These are phyloP conservation scores for Apiospora kogelbergensis DNA, from an alignment of 2,329 filamentous ascomycete genomes.

Conservation along the genomic window DNA sequence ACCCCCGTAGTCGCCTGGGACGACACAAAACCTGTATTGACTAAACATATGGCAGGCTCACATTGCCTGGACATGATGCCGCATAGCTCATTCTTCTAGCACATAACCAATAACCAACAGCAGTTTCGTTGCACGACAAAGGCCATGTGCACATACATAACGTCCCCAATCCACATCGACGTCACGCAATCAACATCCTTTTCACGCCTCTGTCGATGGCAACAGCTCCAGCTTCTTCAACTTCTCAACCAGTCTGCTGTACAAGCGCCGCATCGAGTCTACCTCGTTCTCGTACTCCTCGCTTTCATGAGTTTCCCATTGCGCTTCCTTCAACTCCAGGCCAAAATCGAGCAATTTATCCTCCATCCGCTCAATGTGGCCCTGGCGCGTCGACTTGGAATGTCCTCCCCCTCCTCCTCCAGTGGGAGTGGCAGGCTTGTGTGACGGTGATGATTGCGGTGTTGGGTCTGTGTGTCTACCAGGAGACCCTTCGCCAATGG, in stretches of 20 bases:
- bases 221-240: background rate
- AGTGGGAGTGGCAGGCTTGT: no score
- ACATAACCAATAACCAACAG: no score
- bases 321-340: background rate
- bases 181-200: background rate
- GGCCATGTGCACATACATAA: no score
- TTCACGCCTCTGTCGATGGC: background rate
- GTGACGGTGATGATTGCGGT: background rate
- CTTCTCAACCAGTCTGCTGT: background rate
- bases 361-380: background rate
- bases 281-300: background rate
- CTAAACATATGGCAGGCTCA: no score
- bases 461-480: background rate
- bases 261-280: background rate
- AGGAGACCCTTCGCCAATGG: background rate
- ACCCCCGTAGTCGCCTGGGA: no score
- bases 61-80: no score
- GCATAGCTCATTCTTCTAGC: no score
- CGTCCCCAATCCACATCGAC: background rate
- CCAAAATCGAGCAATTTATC: background rate
- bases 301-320: background rate
- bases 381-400: background rate
- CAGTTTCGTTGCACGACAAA: no score
- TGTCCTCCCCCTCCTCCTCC: background rate
- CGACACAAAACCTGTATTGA: no score